Conservation (phyloP, 768 basidiomycete species). For the Cantharellus anzutake region DNA sequence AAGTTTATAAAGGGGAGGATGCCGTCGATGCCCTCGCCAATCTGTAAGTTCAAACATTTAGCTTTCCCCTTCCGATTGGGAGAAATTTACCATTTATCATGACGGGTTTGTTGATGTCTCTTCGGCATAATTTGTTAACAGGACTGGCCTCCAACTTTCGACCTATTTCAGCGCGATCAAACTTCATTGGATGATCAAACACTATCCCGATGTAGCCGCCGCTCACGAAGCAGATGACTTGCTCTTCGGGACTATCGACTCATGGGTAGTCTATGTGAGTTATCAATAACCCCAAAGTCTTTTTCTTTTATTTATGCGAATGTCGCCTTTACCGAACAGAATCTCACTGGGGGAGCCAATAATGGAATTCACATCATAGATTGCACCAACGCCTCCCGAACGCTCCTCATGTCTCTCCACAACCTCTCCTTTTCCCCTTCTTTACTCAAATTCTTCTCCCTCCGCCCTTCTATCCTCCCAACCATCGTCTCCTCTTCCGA, state of each 20-base stretch:
- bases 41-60: conserved; percentile 29
- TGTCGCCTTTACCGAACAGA: conserved; percentile 10
- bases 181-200: conserved; percentile 90
- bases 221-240: conserved; percentile 72
- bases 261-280: conserved; percentile 80
- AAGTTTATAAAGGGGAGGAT: conserved; percentile 51
- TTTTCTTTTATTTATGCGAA: background rate
- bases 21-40: conserved; percentile 43
- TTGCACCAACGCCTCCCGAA: conserved; percentile 91
- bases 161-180: conserved; percentile 98
- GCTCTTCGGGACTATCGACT: conserved; percentile 88
- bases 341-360: conserved; percentile 11
- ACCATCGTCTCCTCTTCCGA: conserved; percentile 81
- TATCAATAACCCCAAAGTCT: background rate
- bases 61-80: conserved; percentile 12
- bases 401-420: conserved; percentile 69
- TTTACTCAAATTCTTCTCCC: conserved; percentile 72
- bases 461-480: conserved; percentile 63
- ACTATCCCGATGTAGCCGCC: conserved; percentile 49
- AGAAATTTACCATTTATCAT: conserved; percentile 6
- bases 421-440: conserved; percentile 69
- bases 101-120: background rate
- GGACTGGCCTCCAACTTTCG: conserved; percentile 84
- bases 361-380: conserved; percentile 68
- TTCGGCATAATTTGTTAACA: conserved; percentile 14